Conservation (phyloP, 73 alveolate species). For the Diophrys appendiculata region DNA sequence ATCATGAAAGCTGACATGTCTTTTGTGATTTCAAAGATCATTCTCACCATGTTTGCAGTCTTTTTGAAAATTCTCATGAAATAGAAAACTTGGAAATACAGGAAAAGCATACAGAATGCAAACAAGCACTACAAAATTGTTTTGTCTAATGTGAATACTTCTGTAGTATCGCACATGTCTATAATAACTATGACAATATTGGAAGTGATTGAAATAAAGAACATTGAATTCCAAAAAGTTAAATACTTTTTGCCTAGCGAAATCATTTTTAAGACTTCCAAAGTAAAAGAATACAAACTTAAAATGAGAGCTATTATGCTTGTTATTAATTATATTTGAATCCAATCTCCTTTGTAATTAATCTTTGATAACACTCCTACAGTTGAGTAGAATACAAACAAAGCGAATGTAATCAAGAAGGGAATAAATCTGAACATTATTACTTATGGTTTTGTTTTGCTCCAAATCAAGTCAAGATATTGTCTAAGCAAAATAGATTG, state of each 20-base stretch:
- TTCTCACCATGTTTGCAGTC: slow-evolving; percentile 42
- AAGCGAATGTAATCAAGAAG: neutral
- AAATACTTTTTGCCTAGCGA: too few species aligned
- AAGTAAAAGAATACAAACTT: too few species aligned
- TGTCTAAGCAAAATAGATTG: neutral
- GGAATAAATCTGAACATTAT: neutral
- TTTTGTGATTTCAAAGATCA: slow-evolving; percentile 35
- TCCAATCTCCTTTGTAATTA: neutral
- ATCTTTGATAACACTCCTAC: neutral
- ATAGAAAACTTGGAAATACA: slow-evolving; percentile 47
- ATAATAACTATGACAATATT: too few species aligned
- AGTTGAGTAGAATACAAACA: neutral
- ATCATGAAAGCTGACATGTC: slow-evolving; percentile 42
- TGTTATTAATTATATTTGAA: too few species aligned
- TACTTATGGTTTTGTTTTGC: neutral
- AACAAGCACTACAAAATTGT: too few species aligned
- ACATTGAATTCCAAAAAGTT: neutral
- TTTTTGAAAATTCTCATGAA: slow-evolving; percentile 36
- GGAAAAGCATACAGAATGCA: too few species aligned
- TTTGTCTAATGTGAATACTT: too few species aligned
- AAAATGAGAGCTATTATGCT: neutral
- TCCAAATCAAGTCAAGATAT: neutral
- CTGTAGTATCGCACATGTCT: too few species aligned
- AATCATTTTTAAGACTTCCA: too few species aligned
- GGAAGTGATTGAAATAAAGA: too few species aligned